Conservation (phyloP, 148 eudicot species). For the Vaccinium darrowii region DNA sequence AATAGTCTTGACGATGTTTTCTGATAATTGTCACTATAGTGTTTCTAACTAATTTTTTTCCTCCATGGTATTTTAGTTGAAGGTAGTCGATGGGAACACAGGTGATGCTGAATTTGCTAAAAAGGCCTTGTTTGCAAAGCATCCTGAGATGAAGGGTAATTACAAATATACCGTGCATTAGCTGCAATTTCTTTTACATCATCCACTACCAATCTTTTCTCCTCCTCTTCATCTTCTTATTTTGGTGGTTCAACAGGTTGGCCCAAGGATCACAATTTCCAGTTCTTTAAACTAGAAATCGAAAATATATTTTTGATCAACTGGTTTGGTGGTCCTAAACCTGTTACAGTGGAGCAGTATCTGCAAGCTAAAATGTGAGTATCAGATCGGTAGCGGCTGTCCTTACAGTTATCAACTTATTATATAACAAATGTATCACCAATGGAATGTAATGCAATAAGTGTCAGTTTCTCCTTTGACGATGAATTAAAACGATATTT, state of each 20-base stretch:
- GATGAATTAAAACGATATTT: not conserved
- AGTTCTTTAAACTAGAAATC: conserved; percentile 63
- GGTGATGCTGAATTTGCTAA: conserved; percentile 60
- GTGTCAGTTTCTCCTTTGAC: not conserved
- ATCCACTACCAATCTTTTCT: not conserved
- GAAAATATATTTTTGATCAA: conserved; percentile 73
- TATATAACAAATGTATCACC: not conserved
- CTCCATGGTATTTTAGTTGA: conserved; percentile 46
- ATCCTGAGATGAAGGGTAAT: conserved; percentile 84
- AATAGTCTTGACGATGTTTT: not conserved
- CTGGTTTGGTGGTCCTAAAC: conserved; percentile 86
- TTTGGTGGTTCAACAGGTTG: conserved; percentile 48
- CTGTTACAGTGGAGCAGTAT: conserved; percentile 84
- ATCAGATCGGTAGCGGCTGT: not conserved
- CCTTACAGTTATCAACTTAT: not conserved
- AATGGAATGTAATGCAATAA: not conserved
- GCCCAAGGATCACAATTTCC: conserved; percentile 78
- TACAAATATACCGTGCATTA: not conserved
- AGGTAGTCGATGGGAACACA: conserved; percentile 39
- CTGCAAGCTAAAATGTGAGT: conserved; percentile 57
- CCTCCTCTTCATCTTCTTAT: not conserved
- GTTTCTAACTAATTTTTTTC: not conserved
- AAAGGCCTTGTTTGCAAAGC: conserved; percentile 67
- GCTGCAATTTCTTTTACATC: not conserved
- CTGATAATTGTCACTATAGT: not conserved